phyloP scores from a whole-genome alignment of 2,329 filamentous ascomycete species.

The Aspergillus tubingensis region DNA sequence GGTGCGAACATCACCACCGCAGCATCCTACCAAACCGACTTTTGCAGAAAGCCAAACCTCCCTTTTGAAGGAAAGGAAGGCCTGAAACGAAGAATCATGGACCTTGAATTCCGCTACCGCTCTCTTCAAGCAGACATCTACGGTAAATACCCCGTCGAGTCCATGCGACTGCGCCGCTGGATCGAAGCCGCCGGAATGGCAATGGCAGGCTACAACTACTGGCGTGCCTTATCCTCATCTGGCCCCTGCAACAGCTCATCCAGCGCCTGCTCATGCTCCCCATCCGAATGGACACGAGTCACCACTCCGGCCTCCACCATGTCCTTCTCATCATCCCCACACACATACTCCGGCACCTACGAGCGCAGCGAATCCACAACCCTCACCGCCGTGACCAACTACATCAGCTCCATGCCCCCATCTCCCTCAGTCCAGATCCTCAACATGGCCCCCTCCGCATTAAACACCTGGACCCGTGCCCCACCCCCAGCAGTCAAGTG shows the following conservation, averaged over 20 bases:
- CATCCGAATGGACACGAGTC: neutral
- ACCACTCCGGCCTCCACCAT: neutral
- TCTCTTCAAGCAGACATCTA: neutral
- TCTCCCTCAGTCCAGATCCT: neutral
- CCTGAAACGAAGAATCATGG: neutral
- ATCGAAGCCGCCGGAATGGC: neutral
- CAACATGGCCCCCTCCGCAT: neutral
- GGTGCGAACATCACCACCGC: neutral
- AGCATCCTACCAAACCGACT: neutral
- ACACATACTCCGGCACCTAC: neutral
- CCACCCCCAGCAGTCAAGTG: neutral
- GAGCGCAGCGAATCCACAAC: neutral
- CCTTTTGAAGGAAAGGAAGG: neutral
- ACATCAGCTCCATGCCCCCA: neutral
- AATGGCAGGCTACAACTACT: slow-evolving; percentile 8
- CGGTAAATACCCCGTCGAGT: slow-evolving; percentile 1
- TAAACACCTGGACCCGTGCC: slow-evolving; percentile 1
- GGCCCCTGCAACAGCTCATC: neutral
- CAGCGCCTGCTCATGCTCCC: neutral
- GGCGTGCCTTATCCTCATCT: neutral
- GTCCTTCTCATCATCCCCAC: neutral
- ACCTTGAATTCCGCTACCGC: neutral
- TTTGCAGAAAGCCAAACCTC: neutral
- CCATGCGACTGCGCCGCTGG: slow-evolving; percentile 3
- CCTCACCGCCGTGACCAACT: slow-evolving; percentile 1